Base-by-base conservation (phyloP, 768 basidiomycete species). In the Sporobolomyces phaffii region DNA sequence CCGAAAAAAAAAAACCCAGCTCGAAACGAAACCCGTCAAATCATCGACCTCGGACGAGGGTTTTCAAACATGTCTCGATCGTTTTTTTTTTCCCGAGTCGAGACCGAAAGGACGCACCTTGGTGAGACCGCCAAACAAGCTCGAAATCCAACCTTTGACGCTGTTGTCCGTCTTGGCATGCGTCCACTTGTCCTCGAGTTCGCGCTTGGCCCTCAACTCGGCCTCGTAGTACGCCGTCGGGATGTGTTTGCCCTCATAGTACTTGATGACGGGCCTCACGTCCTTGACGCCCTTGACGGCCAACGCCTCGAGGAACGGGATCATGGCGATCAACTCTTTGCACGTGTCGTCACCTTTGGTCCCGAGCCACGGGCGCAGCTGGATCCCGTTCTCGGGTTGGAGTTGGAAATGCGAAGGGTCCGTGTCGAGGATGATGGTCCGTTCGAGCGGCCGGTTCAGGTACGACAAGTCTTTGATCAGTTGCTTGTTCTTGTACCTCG, bases 271-370 rank as follows among this genome's bases (percentile, higher is more conserved):
- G 0, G 88, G 90, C 24, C 94, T 86, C 5, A 98, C 87, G 73
- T 98, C 96, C 29, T 82, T 65, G 36, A 76, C 73, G 76, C 1
- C 89, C 80, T 91, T 92, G 72, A 98, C 93, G 1, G 86, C 93
- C 65, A 99, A 87, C 10, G 96, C 94, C 81, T 98, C 96, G 6
- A 99, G 83, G 86, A 98, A 97, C 1, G 94, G 94, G 71, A 99
- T 92, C 82, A 97, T 83, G n/a, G 86, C 87, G 24, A 97, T 77
- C 44, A 98, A 84, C 0, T 89, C 90, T 69, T 81, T 74, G 29
- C 28, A 20, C 48, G 60, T 53, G 0, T 64, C 84, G 76, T 86
- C 86, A 77, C 87, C 79, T 0, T 85, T 80, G 58, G 87, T 84
- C 3, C 93, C 94, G 1, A 84, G 84, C 96, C 96, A 99, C 71